phyloP scores from a whole-genome alignment of 2,329 filamentous ascomycete genomes.

The Trichophaea hybrida region DNA sequence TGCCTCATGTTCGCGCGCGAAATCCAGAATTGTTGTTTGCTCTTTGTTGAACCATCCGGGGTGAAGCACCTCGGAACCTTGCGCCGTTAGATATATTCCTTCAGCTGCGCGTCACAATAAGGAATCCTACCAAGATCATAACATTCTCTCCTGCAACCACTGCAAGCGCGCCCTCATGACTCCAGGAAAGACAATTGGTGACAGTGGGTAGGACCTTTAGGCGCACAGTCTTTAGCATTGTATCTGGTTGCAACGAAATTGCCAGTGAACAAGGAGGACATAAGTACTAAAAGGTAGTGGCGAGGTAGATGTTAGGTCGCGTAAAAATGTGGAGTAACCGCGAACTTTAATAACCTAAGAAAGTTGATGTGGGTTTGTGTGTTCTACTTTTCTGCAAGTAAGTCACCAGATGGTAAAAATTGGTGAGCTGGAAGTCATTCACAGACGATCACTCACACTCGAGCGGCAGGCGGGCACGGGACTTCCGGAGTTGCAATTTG shows the following conservation, averaged over 20 bases:
- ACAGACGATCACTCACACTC: too few relatives aligned
- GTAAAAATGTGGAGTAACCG: too few relatives aligned
- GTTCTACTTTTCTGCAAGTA: too few relatives aligned
- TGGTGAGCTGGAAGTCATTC: too few relatives aligned
- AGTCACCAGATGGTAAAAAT: too few relatives aligned
- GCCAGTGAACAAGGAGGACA: too few relatives aligned
- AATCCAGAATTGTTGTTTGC: constrained; percentile 18
- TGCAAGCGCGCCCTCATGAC: constrained; percentile 19
- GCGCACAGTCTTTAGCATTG: constrained; percentile 23
- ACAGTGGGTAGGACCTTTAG: constrained; percentile 20
- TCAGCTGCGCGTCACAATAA: not conserved
- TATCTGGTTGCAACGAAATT: not conserved
- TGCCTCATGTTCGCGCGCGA: constrained; percentile 16
- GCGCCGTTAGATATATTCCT: not conserved
- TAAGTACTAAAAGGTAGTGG: too few relatives aligned
- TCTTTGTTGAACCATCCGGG: constrained; percentile 10
- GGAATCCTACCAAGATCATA: constrained; percentile 13
- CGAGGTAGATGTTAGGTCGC: too few relatives aligned
- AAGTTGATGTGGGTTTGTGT: too few relatives aligned
- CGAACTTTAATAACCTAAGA: too few relatives aligned
- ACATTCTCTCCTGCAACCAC: constrained; percentile 20
- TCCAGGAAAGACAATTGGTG: constrained; percentile 19
- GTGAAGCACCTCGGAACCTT: constrained; percentile 13
- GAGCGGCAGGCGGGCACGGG: too few relatives aligned
- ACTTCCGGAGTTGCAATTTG: too few relatives aligned